Conservation (phyloP, 805 yeast genomes). For the Blastobotrys parvus region DNA sequence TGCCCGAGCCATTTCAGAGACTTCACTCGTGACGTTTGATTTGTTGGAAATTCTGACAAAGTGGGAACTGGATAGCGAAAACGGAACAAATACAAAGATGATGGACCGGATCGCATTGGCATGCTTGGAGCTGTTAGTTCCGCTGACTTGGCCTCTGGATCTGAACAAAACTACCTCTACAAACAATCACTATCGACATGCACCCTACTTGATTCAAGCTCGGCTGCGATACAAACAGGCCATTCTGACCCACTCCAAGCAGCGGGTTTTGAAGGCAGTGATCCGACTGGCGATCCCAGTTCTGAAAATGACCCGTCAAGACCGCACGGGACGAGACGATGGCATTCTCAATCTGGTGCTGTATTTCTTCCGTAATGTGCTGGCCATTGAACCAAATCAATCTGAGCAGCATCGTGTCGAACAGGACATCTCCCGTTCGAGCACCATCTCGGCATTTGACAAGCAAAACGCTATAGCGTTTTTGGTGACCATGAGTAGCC, state of each 20-base stretch:
- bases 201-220: constrained; percentile 52
- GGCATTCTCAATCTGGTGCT: constrained; percentile 64
- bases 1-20: constrained; percentile 79
- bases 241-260: constrained; percentile 48
- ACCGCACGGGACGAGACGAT: constrained; percentile 63
- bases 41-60: constrained; percentile 63
- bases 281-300: constrained; percentile 61
- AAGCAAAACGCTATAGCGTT: constrained; percentile 66
- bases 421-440: constrained; percentile 62
- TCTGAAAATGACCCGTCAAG: constrained; percentile 21
- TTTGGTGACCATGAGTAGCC: constrained; percentile 59
- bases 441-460: constrained; percentile 51
- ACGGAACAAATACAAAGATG: constrained; percentile 19
- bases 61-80: constrained; percentile 44
- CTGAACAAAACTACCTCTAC: constrained; percentile 51
- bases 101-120: constrained; percentile 60
- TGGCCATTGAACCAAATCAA: constrained; percentile 55
- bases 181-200: constrained; percentile 47
- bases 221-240: constrained; percentile 67
- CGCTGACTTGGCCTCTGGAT: constrained; percentile 79
- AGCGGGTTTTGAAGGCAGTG: constrained; percentile 59
- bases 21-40: constrained; percentile 65
- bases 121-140: constrained; percentile 70
- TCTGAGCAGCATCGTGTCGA: constrained; percentile 47
- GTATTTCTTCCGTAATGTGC: constrained; percentile 67